Evolutionary conservation across 1,139 yeast species (phyloP).

Genomic region (Debaryomycetaceae sp.): DNA sequence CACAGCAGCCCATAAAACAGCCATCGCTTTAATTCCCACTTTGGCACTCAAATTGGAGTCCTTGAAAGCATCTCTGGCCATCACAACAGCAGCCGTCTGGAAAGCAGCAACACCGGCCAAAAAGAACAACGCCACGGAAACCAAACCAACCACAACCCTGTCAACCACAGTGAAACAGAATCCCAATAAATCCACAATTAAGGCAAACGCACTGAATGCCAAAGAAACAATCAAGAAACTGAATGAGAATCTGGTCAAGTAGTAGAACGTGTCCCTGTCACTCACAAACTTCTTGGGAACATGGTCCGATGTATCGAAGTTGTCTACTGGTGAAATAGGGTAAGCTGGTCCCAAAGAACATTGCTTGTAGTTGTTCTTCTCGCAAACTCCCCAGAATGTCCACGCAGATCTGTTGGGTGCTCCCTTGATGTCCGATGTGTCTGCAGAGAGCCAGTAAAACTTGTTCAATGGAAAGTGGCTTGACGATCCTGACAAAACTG

Average conservation of each 20-base stretch:
- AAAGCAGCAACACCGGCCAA: conserved; percentile 58
- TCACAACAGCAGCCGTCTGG: conserved; percentile 64
- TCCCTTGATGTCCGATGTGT: conserved; percentile 52
- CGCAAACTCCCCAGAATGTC: conserved; percentile 84
- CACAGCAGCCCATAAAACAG: conserved; percentile 69
- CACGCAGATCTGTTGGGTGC: conserved; percentile 62
- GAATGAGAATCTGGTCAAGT: conserved; percentile 68
- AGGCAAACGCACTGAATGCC: conserved; percentile 47
- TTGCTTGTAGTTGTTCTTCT: conserved; percentile 40
- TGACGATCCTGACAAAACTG: conserved; percentile 65
- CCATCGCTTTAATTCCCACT: conserved; percentile 58
- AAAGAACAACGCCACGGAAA: conserved; percentile 51
- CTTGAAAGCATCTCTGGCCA: conserved; percentile 65
- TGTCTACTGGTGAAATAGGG: conserved; percentile 71
- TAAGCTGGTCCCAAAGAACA: conserved; percentile 51
- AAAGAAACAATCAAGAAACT: conserved; percentile 62
- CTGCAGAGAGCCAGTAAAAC: conserved; percentile 72
- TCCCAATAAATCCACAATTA: conserved; percentile 40
- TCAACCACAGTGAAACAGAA: conserved; percentile 47
- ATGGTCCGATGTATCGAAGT: conserved; percentile 49
- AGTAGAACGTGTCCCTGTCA: conserved; percentile 60
- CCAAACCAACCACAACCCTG: conserved; percentile 52
- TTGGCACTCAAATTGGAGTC: conserved; percentile 38
- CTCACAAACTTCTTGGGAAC: conserved; percentile 55
- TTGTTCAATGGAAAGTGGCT: conserved; percentile 57